Conservation (phyloP, 495 filamentous ascomycete species). For the Neurospora sp. region DNA sequence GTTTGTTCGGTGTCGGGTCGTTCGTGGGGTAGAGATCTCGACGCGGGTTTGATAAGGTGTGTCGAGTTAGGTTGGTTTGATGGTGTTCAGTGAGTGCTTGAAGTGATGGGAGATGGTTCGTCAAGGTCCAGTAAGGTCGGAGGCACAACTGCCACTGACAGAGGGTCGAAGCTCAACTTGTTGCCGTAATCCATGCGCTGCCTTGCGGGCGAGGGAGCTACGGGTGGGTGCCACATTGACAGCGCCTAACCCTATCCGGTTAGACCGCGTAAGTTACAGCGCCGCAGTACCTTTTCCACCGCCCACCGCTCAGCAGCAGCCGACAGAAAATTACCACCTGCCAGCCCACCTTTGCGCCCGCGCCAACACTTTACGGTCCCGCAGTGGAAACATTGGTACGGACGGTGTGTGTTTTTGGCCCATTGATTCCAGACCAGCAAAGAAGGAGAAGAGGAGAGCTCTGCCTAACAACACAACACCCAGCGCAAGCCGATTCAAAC, state of each 20-base stretch:
- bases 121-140: slow-evolving; percentile 9
- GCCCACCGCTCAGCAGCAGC: slow-evolving; percentile 7
- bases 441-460: slow-evolving; percentile 11
- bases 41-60: background rate
- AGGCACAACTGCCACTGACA: background rate
- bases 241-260: background rate
- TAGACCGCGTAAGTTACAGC: background rate
- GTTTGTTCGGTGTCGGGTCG: slow-evolving; percentile 8
- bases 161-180: slow-evolving; percentile 14
- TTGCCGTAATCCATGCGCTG: slow-evolving; percentile 30
- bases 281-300: background rate
- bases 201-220: slow-evolving; percentile 13
- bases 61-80: slow-evolving; percentile 4
- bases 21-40: slow-evolving; percentile 2
- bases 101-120: slow-evolving; percentile 12
- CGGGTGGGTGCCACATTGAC: background rate
- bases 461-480: slow-evolving; percentile 10
- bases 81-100: background rate
- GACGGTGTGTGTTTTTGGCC: background rate
- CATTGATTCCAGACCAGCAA: slow-evolving; percentile 1
- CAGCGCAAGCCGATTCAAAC: slow-evolving; percentile 3
- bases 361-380: background rate
- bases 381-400: background rate
- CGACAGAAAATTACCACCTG: slow-evolving; percentile 20
- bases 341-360: slow-evolving; percentile 16